Evolutionary conservation across 148 eudicot species (phyloP).

Genomic region (Cornus kousa): DNA sequence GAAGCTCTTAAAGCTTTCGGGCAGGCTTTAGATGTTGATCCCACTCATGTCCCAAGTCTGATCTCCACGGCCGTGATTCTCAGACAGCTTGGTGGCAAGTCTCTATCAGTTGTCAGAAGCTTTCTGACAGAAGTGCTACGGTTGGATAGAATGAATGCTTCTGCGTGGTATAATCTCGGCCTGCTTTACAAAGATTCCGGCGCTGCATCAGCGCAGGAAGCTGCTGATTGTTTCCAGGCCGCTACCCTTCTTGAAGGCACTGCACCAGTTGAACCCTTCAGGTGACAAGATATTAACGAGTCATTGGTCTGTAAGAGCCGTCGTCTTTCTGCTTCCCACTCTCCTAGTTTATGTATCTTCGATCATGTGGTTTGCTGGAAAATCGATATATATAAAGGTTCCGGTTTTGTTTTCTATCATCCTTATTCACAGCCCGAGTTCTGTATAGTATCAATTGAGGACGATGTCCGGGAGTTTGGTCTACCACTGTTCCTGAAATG

Average conservation of each 20-base stretch:
- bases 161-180: slow-evolving; percentile 85
- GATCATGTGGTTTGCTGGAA: too few species aligned
- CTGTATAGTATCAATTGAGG: too few species aligned
- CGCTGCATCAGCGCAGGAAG: slow-evolving; percentile 39
- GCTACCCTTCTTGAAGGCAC: slow-evolving; percentile 72
- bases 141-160: slow-evolving; percentile 60
- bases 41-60: slow-evolving; percentile 66
- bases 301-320: neutral
- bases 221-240: slow-evolving; percentile 82
- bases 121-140: slow-evolving; percentile 65
- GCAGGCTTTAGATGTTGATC: slow-evolving; percentile 62
- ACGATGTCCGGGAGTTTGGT: too few species aligned
- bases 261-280: slow-evolving; percentile 76
- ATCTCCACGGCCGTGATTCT: slow-evolving; percentile 62
- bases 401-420: too few species aligned
- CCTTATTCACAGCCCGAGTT: too few species aligned
- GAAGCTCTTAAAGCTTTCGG: slow-evolving; percentile 62
- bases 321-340: neutral
- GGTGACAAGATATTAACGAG: slow-evolving; percentile 28
- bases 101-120: slow-evolving; percentile 42
- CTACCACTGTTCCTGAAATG: too few species aligned
- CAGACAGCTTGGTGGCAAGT: slow-evolving; percentile 35
- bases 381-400: too few species aligned
- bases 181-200: slow-evolving; percentile 52
- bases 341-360: too few species aligned